Base-by-base conservation (phyloP, 2,329 filamentous ascomycete species). In the Myriosclerotinia curreyana region DNA sequence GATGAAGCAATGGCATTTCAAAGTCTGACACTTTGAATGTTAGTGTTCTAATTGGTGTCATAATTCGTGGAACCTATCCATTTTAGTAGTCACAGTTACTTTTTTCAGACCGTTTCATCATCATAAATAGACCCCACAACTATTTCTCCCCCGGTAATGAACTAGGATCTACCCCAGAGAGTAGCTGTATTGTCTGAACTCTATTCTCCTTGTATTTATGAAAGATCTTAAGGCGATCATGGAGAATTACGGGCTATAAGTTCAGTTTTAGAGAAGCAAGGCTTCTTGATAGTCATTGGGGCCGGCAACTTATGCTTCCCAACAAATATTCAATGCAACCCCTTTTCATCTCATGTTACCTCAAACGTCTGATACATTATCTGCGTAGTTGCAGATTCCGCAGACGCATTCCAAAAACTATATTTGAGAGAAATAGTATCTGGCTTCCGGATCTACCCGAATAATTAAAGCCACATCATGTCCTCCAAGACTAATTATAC, bases 291-390 rank as follows among this genome's bases (percentile, higher is more conserved):
- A 48, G 31, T 17, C 4, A 36, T 36, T 58, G 42, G 42, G 52
- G 28, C 28, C n/a, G 25, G 7, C n/a, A 48, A 25, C 14, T 28
- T 48, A 46, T 36, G 25, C 28, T 48, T 58, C 55, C 42, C 55
- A 58, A 58, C 55, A 58, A 58, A 48, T 58, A 36, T 58, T 48
- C 42, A 48, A 36, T 48, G 55, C 55, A 34, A 17, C 48, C n/a
- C n/a, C 48, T 36, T 12, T 22, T 17, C 22, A 22, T 1, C 8
- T 46, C 42, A 42, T 58, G 42, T 46, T 31, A 58, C 55, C 42
- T 58, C 28, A 36, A 58, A 58, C n/a, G 15, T 48, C n/a, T 12
- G 31, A 17, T 48, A 58, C 42, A 36, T 9, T 36, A 14, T 48
- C 42, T 48, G 55, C 55, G 48, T 34, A 58, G 55, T 58, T 58